Base-by-base conservation (phyloP, 1,284 basidiomycete genomes). In the Trametes pubescens region DNA sequence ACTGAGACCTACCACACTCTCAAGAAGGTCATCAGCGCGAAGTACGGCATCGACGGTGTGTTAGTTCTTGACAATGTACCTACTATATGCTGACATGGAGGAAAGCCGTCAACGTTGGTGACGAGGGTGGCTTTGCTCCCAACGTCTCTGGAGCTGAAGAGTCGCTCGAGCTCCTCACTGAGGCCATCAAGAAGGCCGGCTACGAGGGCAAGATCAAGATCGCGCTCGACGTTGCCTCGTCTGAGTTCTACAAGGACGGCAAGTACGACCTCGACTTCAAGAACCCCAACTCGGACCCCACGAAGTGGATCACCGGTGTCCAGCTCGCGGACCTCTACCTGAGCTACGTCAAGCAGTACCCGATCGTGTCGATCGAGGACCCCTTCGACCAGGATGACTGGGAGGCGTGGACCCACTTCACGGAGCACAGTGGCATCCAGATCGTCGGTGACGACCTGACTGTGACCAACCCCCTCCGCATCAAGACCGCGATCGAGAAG, bases 321-420 rank as follows among this genome's bases (percentile, higher is more conserved):
- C 88, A 99, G 83, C 95, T 99, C 72, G 96, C 95, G 44, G 93
- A 97, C 65, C 85, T 97, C 76, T 99, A 99, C 87, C 80, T 96
- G 75, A 78, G 82, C 73, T 94, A 94, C 79, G 80, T 91, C 76
- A 85, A 94, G 80, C 92, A 96, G 82, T 98, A 98, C 86, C 95
- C 95, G 71, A 98, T 98, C 74, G 88, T 96, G 71, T 98, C 96
- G 60, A 93, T 99, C 76, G 97, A 99, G 84, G 97, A 99, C 81
- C 97, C 97, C 80, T 99, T 99, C 83, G 96, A 99, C 83, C 96
- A 99, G 86, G 98, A 99, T 79, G 97, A 99, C 85, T 99, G 95
- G 93, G 95, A 96, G 79, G 95, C 96, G 51, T 99, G 98, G 98
- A 84, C 89, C 51, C 90, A 96, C 85, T 95, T 98, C 83, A 97